Base-by-base conservation (phyloP, 1,284 basidiomycete genomes). In the Boletellus deceptivus region DNA sequence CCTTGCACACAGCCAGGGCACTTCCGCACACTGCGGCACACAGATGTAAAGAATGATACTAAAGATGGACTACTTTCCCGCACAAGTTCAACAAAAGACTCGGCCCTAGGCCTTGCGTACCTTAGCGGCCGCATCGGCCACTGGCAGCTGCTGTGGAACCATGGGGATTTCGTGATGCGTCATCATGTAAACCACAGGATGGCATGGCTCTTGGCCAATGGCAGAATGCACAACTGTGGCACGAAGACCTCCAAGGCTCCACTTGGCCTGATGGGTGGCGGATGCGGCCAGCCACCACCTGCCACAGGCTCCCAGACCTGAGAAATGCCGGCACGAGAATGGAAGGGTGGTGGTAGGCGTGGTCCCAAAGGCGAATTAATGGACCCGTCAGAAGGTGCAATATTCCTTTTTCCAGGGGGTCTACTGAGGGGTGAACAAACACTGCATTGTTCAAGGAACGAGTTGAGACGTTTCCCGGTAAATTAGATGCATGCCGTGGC, bases 371-470 rank as follows among this genome's bases (percentile, higher is more conserved):
- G 17, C 3, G 0, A 17, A 37, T 31, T n/a, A 20, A 49, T n/a
- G 35, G 20, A 38, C 18, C 9, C 9, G 18, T 27, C 6, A 2
- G 8, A 27, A 7, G 8, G 27, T 22, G 4, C 20, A 22, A 22
- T 22, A 22, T 22, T 22, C 29, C 29, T 37, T 37, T 13, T 31
- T 4, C 20, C 9, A 2, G 2, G 36, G 20, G 39, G 49, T 33
- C 42, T 42, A 2, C 8, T 16, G n/a, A 51, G 49, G 48, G 49
- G 48, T 50, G 38, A 6, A 29, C 18, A 33, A 35, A 40, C n/a
- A 7, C 36, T 5, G 36, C 17, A 10, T 37, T 31, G 18, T 4
- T 37, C 10, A 8, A 18, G 10, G 22, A 40, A 13, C 48, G 17
- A 50, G 38, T 40, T 6, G 20, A 25, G 18, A 27, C 17, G 5